phyloP scores from a whole-genome alignment of 2,329 filamentous ascomycete genomes.

The Cadophora malorum region DNA sequence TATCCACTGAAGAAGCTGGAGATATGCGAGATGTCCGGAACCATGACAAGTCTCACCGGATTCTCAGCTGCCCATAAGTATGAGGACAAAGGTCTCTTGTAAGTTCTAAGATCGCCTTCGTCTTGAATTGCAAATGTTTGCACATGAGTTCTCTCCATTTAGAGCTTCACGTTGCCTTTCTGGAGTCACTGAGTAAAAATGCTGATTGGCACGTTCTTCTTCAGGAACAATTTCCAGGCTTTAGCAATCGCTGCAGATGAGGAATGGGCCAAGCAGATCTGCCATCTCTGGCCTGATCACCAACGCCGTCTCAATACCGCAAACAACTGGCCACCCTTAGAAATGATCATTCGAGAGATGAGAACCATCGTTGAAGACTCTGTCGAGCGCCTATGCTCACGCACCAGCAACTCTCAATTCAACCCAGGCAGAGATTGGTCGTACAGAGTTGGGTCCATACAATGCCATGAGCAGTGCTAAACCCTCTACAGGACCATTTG shows the following conservation, averaged over 20 bases:
- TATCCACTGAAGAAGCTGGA: slow-evolving; percentile 13
- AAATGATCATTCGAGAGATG: background rate
- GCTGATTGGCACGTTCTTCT: background rate
- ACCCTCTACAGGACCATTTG: background rate
- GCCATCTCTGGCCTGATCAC: background rate
- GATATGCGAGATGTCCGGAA: slow-evolving; percentile 13
- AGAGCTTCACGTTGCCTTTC: background rate
- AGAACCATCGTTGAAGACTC: background rate
- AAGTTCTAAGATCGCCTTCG: background rate
- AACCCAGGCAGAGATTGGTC: background rate
- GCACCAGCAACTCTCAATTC: background rate
- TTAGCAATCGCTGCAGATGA: background rate
- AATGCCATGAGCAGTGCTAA: background rate
- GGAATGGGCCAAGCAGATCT: background rate
- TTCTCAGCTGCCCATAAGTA: background rate
- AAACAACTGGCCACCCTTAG: background rate
- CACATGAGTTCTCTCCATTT: background rate
- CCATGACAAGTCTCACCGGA: background rate
- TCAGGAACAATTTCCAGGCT: background rate
- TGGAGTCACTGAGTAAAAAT: background rate
- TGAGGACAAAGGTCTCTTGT: background rate
- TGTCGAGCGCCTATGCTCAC: background rate
- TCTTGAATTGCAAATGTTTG: background rate
- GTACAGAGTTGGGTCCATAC: background rate
- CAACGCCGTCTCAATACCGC: background rate